phyloP scores from a whole-genome alignment of 768 basidiomycete species.

The Xerocomellus intermedius region DNA sequence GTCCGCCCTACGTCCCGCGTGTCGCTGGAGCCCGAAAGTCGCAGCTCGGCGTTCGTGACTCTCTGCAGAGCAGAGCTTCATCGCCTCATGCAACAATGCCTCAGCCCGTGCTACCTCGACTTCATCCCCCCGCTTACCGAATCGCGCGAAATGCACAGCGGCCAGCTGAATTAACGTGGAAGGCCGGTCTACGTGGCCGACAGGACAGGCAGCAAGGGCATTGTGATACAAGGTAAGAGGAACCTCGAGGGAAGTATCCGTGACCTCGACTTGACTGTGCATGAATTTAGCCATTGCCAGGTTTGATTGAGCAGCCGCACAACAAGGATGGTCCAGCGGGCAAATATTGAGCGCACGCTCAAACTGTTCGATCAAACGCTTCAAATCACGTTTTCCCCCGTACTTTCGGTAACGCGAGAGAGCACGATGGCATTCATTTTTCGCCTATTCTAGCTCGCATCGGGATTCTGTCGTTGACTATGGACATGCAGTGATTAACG shows the following conservation, averaged over 20 bases:
- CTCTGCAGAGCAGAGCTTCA: too few species aligned
- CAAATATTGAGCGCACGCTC: too few species aligned
- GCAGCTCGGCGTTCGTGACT: neutral
- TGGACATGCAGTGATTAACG: neutral
- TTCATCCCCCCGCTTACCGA: neutral
- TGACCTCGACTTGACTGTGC: too few species aligned
- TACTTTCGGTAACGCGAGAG: neutral
- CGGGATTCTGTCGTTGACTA: neutral
- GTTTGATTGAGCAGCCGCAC: too few species aligned
- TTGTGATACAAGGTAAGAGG: neutral
- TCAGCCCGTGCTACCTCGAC: neutral
- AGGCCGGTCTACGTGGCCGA: neutral
- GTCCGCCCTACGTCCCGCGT: too few species aligned
- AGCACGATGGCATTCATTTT: neutral
- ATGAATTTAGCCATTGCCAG: too few species aligned
- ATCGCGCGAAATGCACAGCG: neutral
- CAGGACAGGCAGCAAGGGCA: neutral
- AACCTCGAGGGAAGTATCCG: neutral
- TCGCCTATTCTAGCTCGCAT: neutral
- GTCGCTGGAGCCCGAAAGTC: neutral
- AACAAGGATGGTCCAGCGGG: neutral
- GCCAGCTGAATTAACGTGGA: constrained; percentile 2
- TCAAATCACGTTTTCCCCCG: neutral
- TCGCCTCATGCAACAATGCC: too few species aligned
- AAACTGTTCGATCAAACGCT: neutral